Evolutionary conservation across 345 rosid species (phyloP).

Genomic region (Brassica rapa): DNA sequence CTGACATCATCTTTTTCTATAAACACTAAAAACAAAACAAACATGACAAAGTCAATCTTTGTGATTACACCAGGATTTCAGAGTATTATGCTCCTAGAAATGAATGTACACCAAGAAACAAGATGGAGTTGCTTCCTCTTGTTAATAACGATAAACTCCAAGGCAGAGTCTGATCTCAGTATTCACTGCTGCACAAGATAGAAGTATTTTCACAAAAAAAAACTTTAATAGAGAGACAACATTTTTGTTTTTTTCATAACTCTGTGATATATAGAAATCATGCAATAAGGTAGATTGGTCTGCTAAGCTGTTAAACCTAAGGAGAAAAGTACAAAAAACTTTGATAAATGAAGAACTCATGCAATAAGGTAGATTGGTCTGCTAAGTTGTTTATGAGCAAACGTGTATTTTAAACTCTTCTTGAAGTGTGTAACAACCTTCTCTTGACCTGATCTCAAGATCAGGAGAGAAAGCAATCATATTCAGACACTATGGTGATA

Average conservation of each 20-base stretch:
- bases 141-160: conserved; percentile 83
- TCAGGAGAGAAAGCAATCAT: neutral
- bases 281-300: too few species aligned
- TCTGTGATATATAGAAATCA: too few species aligned
- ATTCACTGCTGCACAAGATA: conserved; percentile 11
- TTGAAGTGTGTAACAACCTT: conserved; percentile 8
- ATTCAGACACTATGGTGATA: neutral
- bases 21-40: neutral
- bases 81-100: neutral
- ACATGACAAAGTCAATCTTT: neutral
- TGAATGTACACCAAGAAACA: conserved; percentile 55
- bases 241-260: conserved; percentile 16
- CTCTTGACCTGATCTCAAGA: conserved; percentile 50
- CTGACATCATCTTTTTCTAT: neutral
- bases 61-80: conserved; percentile 13
- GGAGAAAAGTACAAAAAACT: neutral
- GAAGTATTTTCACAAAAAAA: too few species aligned
- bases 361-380: neutral
- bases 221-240: conserved; percentile 30
- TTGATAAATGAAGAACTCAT: too few species aligned
- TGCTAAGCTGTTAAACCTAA: neutral
- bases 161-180: conserved; percentile 62
- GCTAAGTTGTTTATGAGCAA: neutral
- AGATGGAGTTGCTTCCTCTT: conserved; percentile 81
- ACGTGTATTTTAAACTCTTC: conserved; percentile 11